phyloP scores from a whole-genome alignment of 2,329 filamentous ascomycete genomes.

The Neofusicoccum sp. region DNA sequence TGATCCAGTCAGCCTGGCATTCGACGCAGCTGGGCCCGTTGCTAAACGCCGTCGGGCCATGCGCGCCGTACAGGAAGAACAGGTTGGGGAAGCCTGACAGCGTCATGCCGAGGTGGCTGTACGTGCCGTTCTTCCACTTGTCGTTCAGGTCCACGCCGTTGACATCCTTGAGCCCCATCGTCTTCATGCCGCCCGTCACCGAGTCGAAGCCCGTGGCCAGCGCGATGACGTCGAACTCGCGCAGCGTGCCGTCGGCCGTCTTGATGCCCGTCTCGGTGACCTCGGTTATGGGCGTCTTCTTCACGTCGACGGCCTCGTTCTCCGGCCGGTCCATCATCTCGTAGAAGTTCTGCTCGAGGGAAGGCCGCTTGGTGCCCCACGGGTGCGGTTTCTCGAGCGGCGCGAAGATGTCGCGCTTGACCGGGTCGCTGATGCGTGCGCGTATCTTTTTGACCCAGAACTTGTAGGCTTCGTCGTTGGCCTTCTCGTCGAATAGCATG shows the following conservation, averaged over 20 bases:
- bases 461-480: conserved; percentile 46
- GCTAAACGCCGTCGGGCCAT: conserved; percentile 44
- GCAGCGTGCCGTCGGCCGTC: conserved; percentile 39
- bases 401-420: conserved; percentile 48
- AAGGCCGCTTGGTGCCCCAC: conserved; percentile 49
- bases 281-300: conserved; percentile 40
- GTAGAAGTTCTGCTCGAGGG: conserved; percentile 48
- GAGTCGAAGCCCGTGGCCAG: conserved; percentile 48
- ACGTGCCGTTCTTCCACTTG: conserved; percentile 42
- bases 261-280: conserved; percentile 41
- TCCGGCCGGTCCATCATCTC: conserved; percentile 45
- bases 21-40: conserved; percentile 44
- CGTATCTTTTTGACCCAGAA: conserved; percentile 48
- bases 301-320: conserved; percentile 44
- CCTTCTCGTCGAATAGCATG: conserved; percentile 40
- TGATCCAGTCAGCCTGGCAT: conserved; percentile 40
- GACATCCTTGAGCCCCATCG: conserved; percentile 38
- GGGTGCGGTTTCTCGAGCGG: conserved; percentile 45
- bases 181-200: conserved; percentile 44
- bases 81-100: conserved; percentile 41
- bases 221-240: conserved; percentile 46
- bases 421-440: conserved; percentile 42
- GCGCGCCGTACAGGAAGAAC: conserved; percentile 43
- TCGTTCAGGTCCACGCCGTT: conserved; percentile 38
- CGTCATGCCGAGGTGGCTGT: conserved; percentile 45